Evolutionary conservation across 177 flowering plant genomes (phyloP).

Genomic region (Telopea speciosissima): DNA sequence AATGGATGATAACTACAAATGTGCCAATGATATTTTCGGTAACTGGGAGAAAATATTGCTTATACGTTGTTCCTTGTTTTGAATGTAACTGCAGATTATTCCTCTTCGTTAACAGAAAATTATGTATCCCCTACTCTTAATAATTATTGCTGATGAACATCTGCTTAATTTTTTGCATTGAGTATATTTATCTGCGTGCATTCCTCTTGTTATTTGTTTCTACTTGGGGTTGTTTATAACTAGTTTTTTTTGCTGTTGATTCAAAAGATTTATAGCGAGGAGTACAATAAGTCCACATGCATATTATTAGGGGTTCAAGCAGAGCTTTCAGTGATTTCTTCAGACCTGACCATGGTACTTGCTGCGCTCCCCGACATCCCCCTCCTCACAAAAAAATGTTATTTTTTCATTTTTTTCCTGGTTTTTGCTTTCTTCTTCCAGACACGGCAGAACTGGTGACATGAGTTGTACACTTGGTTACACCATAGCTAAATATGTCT

Average conservation of each 20-base stretch:
- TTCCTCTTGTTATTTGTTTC: neutral
- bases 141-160: too few relatives aligned
- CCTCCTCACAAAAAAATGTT: too few relatives aligned
- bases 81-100: neutral
- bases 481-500: neutral
- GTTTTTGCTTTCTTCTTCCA: neutral
- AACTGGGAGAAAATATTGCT: neutral
- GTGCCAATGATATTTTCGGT: neutral
- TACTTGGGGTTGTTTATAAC: neutral
- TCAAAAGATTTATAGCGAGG: constrained; percentile 73
- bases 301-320: constrained; percentile 72
- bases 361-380: neutral
- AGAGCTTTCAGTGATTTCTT: constrained; percentile 54
- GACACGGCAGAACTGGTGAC: neutral
- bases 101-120: neutral
- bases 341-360: constrained; percentile 80
- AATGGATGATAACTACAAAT: neutral
- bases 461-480: neutral
- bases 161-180: neutral
- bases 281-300: constrained; percentile 67
- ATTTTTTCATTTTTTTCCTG: too few relatives aligned
- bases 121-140: too few relatives aligned
- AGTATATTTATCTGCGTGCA: neutral
- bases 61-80: neutral
- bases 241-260: constrained; percentile 9